Conservation (phyloP, 371 early-diverging fungal species). For the Sporodiniella umbellata region DNA sequence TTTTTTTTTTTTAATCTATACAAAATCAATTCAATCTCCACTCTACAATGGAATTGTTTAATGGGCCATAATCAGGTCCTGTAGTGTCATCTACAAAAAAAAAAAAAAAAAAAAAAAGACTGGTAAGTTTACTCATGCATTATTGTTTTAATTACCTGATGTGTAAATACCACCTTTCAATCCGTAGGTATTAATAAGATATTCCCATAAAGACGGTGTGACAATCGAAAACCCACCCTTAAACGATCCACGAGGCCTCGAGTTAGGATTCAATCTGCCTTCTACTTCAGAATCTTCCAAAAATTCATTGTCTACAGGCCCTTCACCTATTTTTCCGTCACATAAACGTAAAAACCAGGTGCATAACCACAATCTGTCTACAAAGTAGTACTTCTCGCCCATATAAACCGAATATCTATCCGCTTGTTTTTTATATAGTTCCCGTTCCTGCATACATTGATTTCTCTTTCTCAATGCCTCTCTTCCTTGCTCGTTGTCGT, state of each 20-base stretch:
- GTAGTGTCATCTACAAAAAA: slow-evolving; percentile 25
- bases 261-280: slow-evolving; percentile 23
- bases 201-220: slow-evolving; percentile 38
- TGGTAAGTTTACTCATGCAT: no score
- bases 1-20: neutral
- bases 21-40: slow-evolving; percentile 39
- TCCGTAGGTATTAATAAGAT: slow-evolving; percentile 40
- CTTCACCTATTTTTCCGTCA: slow-evolving; percentile 40
- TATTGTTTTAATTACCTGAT: slow-evolving; percentile 21
- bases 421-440: slow-evolving; percentile 26
- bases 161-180: slow-evolving; percentile 25
- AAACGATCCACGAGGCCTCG: slow-evolving; percentile 37
- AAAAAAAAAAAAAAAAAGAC: no score
- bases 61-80: slow-evolving; percentile 30
- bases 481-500: slow-evolving; percentile 33
- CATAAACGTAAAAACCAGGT: slow-evolving; percentile 47
- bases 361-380: slow-evolving; percentile 42
- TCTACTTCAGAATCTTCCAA: slow-evolving; percentile 27
- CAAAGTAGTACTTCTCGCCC: slow-evolving; percentile 28
- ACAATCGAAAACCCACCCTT: slow-evolving; percentile 40
- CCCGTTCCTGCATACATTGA: slow-evolving; percentile 38
- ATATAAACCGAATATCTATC: slow-evolving; percentile 26
- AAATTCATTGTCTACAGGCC: slow-evolving; percentile 29
- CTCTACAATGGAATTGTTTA: slow-evolving; percentile 28
- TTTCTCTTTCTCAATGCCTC: slow-evolving; percentile 24